Evolutionary conservation across 768 basidiomycete species (phyloP), one percentile per base, ranked within the genome.

Genomic region (Mycena haematopus): DNA sequence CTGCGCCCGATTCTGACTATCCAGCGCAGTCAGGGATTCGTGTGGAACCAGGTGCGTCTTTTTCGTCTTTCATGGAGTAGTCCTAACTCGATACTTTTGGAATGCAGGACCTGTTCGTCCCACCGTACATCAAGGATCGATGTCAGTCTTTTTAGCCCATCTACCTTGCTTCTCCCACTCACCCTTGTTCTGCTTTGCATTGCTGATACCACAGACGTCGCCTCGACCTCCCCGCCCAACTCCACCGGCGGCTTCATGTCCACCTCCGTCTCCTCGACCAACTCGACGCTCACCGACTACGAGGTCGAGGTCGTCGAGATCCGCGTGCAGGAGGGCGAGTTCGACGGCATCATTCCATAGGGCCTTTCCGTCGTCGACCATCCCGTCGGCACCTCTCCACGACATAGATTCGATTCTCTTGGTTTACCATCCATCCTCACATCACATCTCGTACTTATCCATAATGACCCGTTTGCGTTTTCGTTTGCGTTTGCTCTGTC

Each of bases 301-400:
- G 91, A 93, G 72, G 87, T 93, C 62, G 92, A 94, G 74, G 92
- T 93, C 38, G 92, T 91, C 68, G 91, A 93, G 78, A 95, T 94
- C 73, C 83, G 92, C 62, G 90, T 94, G 61, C 81, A 84, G 66
- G 92, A 92, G 69, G 89, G 85, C 53, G 92, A 94, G 68, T 77
- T n/a, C 10, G 40, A 19, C 40, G 19, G 40, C 19, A 42, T 42
- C 40, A 42, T 42, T 14, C 40, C 40, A n/a, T n/a, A n/a, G n/a
- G n/a, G n/a, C n/a, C n/a, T n/a, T n/a, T n/a, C n/a, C n/a, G n/a
- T n/a, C n/a, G n/a, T n/a, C n/a, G n/a, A n/a, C n/a, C n/a, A n/a
- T n/a, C n/a, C n/a, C n/a, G n/a, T n/a, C n/a, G n/a, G n/a, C n/a
- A n/a, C n/a, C n/a, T n/a, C n/a, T n/a, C n/a, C n/a, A n/a, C n/a